Base-by-base conservation (phyloP, 768 basidiomycete genomes). In the Heimioporus sp. region DNA sequence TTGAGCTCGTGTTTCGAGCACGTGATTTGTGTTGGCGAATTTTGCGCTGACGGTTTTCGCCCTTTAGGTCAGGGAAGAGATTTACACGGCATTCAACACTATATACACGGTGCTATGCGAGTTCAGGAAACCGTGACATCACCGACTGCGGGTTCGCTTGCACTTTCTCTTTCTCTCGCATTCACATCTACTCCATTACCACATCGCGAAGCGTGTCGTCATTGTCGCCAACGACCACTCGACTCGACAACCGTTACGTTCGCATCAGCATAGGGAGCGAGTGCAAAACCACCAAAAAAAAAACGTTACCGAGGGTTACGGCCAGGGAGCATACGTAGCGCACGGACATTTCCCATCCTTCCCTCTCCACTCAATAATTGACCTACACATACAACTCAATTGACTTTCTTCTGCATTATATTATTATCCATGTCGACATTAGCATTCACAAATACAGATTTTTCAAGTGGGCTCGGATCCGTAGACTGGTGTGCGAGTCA, bases 71-170 rank as follows among this genome's bases (percentile, higher is more conserved):
- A 82, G 97, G 73, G 95, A 98, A 76, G 96, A 99, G 80, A 98
- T 98, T 59, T 98, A 99, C 69, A 93, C 92, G 34, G 97, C 97
- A 21, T 99, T 99, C 86, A 98, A 98, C 76, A 92, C 92, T 53
- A 99, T 99, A 52, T 99, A 99, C 73, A 96, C 96, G 53, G 96
- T 98, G 77, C 72, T 99, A 58, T 90, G 87, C 79, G 93, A 95
- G 67, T 95, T 92, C 80, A 82, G 90, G 71, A 95, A 92, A 73
- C 91, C 90, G 42, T 90, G 20, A 57, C 10, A 2, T 31, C 5
- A 4, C 36, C 16, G 32, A 37, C 9, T 9, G 13, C 20, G n/a
- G 20, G 17, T 38, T 15, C 21, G 12, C 10, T 20, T 39, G 10
- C 11, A 19, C 30, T 52, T 24, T 45, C 42, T 16, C 32, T 24